A percentile compares a stretch with the other conserved stretches of the same genome.
These are phyloP conservation scores for Scheffersomyces ergatensis DNA, from an alignment of 805 yeast genomes.

Conservation along the genomic window DNA sequence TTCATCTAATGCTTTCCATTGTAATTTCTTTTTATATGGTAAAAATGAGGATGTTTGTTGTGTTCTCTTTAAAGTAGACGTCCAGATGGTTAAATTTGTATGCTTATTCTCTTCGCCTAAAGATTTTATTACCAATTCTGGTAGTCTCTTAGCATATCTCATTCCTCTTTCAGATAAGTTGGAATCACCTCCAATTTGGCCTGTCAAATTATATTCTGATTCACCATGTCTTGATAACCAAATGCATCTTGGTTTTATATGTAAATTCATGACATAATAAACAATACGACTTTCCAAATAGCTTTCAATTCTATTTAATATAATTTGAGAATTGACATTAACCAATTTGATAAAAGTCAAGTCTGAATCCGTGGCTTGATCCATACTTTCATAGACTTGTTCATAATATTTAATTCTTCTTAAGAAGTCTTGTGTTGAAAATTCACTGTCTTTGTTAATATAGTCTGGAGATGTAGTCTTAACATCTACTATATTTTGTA, in stretches of 20 bases:
- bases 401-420: slow-evolving; percentile 74
- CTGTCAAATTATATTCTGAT: slow-evolving; percentile 85
- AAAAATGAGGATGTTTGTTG: slow-evolving; percentile 86
- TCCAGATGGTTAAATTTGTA: slow-evolving; percentile 81
- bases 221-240: slow-evolving; percentile 98
- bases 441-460: slow-evolving; percentile 61
- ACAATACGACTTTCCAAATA: slow-evolving; percentile 91
- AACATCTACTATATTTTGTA: slow-evolving; percentile 80
- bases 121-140: slow-evolving; percentile 67
- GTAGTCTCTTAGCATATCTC: slow-evolving; percentile 78
- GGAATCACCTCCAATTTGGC: slow-evolving; percentile 96
- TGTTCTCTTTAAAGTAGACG: slow-evolving; percentile 86
- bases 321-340: slow-evolving; percentile 84
- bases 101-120: slow-evolving; percentile 55
- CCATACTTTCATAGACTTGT: slow-evolving; percentile 73
- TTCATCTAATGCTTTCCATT: slow-evolving; percentile 97
- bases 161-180: slow-evolving; percentile 80
- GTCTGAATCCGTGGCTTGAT: slow-evolving; percentile 52
- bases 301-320: slow-evolving; percentile 82
- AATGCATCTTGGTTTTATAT: slow-evolving; percentile 85
- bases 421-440: slow-evolving; percentile 69
- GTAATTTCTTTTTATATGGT: slow-evolving; percentile 71
- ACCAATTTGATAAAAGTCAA: slow-evolving; percentile 84
- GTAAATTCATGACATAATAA: slow-evolving; percentile 93
- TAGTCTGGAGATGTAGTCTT: slow-evolving; percentile 87